These are phyloP conservation scores for Verticillium nubilum DNA, from an alignment of 2,329 filamentous ascomycete genomes.

Conservation along the genomic window DNA sequence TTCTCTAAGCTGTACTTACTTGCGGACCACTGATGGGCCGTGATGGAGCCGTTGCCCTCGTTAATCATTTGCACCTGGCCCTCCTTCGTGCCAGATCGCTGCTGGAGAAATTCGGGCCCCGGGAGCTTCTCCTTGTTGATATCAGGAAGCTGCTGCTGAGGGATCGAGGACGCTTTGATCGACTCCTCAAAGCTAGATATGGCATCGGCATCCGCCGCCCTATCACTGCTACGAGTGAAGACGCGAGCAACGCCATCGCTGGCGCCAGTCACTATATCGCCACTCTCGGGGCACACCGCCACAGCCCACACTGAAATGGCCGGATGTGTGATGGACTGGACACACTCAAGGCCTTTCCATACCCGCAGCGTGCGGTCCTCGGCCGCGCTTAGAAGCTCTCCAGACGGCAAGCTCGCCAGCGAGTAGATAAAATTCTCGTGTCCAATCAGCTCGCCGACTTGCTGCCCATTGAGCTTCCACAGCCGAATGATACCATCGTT, in stretches of 20 bases:
- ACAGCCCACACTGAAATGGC: constrained; percentile 96
- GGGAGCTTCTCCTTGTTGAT: constrained; percentile 92
- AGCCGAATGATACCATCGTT: constrained; percentile 87
- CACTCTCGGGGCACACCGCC: constrained; percentile 72
- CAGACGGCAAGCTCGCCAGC: constrained; percentile 68
- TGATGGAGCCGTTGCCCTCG: constrained; percentile 74
- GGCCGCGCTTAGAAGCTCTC: constrained; percentile 84
- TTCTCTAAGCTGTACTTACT: constrained; percentile 18
- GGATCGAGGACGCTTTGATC: constrained; percentile 78
- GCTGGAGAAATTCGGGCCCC: constrained; percentile 77
- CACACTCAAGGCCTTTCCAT: constrained; percentile 76
- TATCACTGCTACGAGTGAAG: constrained; percentile 68
- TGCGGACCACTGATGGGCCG: constrained; percentile 82
- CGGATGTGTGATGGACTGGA: constrained; percentile 95
- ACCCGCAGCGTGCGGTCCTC: constrained; percentile 92
- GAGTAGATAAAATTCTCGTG: constrained; percentile 96
- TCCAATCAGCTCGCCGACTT: constrained; percentile 72
- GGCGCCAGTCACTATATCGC: constrained; percentile 89
- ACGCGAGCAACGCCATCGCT: constrained; percentile 83
- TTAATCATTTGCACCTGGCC: constrained; percentile 92
- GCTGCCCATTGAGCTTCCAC: constrained; percentile 76
- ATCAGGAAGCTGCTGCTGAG: constrained; percentile 74
- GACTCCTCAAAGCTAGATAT: constrained; percentile 74
- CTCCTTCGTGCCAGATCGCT: constrained; percentile 86
- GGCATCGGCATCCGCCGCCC: constrained; percentile 63